Evolutionary conservation across 2,329 filamentous ascomycete species (phyloP).

Genomic region (Dactylellina parvicollis): DNA sequence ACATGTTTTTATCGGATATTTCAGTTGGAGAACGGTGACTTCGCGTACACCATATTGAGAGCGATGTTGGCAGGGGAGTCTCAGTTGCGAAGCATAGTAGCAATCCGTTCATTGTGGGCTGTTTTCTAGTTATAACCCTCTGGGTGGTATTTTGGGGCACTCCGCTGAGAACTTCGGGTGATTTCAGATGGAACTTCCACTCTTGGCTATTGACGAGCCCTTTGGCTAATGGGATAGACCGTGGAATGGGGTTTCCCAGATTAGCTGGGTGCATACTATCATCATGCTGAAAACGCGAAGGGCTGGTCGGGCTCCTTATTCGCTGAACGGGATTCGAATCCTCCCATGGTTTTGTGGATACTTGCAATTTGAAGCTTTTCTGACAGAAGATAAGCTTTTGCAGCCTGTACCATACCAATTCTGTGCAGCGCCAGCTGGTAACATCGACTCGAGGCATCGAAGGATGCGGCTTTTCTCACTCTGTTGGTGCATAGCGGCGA

Average conservation of each 20-base stretch:
- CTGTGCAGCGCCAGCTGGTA: constrained; percentile 10
- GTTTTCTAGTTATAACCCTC: background rate
- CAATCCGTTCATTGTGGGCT: background rate
- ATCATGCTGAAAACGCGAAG: constrained; percentile 21
- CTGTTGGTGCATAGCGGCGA: constrained; percentile 18
- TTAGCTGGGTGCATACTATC: constrained; percentile 18
- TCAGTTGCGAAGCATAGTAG: background rate
- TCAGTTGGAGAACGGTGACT: constrained; percentile 13
- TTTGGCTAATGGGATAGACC: constrained; percentile 9
- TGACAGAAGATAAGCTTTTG: constrained; percentile 54
- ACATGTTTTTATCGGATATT: constrained; percentile 7
- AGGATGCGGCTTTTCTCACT: constrained; percentile 32
- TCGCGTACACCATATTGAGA: background rate
- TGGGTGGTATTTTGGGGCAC: background rate
- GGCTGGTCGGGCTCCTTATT: constrained; percentile 35
- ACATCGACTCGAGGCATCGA: constrained; percentile 26
- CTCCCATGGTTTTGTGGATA: constrained; percentile 27
- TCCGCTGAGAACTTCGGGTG: constrained; percentile 20
- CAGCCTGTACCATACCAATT: constrained; percentile 18
- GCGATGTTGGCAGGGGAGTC: background rate
- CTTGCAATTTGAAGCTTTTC: constrained; percentile 44
- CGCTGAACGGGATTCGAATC: constrained; percentile 4
- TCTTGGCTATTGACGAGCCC: constrained; percentile 8
- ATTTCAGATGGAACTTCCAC: constrained; percentile 20
- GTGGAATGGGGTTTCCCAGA: constrained; percentile 10